These are phyloP conservation scores for Centrapalus pauciflorus DNA, from an alignment of 129 eudicot species.

Conservation along the genomic window DNA sequence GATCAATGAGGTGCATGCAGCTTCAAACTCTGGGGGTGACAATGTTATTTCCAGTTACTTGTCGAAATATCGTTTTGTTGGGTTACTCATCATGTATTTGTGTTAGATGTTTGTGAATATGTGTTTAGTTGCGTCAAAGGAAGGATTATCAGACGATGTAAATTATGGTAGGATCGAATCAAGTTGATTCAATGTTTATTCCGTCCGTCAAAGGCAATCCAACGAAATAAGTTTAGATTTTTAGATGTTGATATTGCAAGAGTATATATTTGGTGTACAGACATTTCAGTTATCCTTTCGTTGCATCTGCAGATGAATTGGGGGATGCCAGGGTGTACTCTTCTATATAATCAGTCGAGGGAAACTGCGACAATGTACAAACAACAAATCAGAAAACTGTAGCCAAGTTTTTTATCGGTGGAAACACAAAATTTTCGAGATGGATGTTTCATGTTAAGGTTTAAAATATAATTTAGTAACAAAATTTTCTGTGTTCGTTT, in stretches of 20 bases:
- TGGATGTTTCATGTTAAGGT: too few species aligned
- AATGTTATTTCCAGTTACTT: slow-evolving; percentile 8
- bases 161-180: slow-evolving; percentile 30
- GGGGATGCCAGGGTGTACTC: too few species aligned
- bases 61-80: slow-evolving; percentile 15
- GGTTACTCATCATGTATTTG: slow-evolving; percentile 8
- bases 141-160: slow-evolving; percentile 35
- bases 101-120: slow-evolving; percentile 31
- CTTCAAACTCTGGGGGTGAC: slow-evolving; percentile 20
- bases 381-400: too few species aligned
- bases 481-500: too few species aligned
- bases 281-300: background rate
- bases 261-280: background rate
- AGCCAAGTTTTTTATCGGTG: too few species aligned
- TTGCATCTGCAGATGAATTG: too few species aligned
- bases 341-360: too few species aligned
- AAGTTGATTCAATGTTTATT: slow-evolving; percentile 16
- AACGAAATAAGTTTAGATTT: slow-evolving; percentile 14
- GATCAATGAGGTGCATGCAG: background rate
- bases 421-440: too few species aligned
- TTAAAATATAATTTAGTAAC: too few species aligned
- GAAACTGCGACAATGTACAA: too few species aligned
- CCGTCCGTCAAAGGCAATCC: slow-evolving; percentile 1
- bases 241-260: background rate
- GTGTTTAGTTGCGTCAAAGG: slow-evolving; percentile 25